These are phyloP conservation scores for Kalmusia sp. DNA, from an alignment of 2,329 filamentous ascomycete genomes.

Conservation along the genomic window DNA sequence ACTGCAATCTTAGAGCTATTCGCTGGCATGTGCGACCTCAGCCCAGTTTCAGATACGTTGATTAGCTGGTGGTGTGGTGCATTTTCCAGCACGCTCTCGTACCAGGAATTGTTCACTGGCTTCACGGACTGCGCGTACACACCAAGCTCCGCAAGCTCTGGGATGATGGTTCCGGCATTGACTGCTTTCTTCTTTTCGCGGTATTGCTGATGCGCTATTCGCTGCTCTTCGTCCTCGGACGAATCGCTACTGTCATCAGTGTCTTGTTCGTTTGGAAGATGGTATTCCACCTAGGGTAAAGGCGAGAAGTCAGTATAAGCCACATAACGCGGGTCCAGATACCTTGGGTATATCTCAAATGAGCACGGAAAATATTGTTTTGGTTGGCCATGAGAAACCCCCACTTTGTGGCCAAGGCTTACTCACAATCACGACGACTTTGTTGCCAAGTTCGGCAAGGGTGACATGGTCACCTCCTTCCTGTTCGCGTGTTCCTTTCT, in stretches of 20 bases:
- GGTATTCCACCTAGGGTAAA: conserved; percentile 57
- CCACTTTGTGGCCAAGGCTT: no score
- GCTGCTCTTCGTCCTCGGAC: conserved; percentile 52
- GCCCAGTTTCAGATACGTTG: conserved; percentile 71
- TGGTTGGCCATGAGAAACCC: no score
- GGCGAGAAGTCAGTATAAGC: not conserved
- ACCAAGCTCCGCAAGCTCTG: conserved; percentile 69
- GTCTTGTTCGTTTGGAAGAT: conserved; percentile 61
- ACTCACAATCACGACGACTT: conserved; percentile 69
- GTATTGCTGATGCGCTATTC: conserved; percentile 62
- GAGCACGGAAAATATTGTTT: no score
- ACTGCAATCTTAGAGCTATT: conserved; percentile 58
- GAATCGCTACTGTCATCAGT: conserved; percentile 45
- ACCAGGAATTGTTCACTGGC: conserved; percentile 71
- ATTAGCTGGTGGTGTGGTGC: conserved; percentile 70
- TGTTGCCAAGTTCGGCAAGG: conserved; percentile 65
- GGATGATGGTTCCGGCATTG: conserved; percentile 61
- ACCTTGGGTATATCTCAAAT: no score
- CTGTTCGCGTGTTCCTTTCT: conserved; percentile 64
- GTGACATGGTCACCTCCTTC: conserved; percentile 61
- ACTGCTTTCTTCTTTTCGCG: conserved; percentile 59
- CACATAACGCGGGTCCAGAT: no score
- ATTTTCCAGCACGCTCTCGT: conserved; percentile 55
- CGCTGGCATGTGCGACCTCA: conserved; percentile 60
- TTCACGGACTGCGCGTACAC: conserved; percentile 76